Percentiles rank a stretch among this genome's conserved stretches.
These are phyloP conservation scores for Chaetomium globosum DNA, from an alignment of 2,329 filamentous ascomycete genomes.

Conservation along the genomic window DNA sequence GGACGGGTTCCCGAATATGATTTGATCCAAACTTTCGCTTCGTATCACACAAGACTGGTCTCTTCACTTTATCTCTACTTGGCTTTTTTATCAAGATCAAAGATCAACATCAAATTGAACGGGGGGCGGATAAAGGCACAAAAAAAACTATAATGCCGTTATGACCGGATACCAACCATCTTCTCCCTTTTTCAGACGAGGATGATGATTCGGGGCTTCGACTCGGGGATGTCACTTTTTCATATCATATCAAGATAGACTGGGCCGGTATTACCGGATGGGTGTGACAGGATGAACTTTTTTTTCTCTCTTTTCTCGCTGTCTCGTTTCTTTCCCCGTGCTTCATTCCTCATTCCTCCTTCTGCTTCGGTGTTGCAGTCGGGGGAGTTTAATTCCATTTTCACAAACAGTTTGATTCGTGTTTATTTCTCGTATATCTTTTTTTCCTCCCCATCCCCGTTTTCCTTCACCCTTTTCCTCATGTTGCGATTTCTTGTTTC, in stretches of 20 bases:
- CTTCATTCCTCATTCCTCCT: conserved; percentile 20
- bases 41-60: conserved; percentile 9
- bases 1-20: conserved; percentile 52
- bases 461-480: background rate
- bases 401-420: conserved; percentile 10
- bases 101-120: conserved; percentile 1
- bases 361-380: conserved; percentile 19
- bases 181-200: conserved; percentile 10
- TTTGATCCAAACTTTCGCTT: conserved; percentile 32
- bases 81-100: background rate
- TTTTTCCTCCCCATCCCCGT: conserved; percentile 8
- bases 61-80: background rate
- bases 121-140: background rate
- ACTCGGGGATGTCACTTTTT: background rate
- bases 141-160: conserved; percentile 21
- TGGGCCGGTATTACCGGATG: background rate
- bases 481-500: background rate
- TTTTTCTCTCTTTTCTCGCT: conserved; percentile 4
- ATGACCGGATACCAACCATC: conserved; percentile 22
- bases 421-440: conserved; percentile 3
- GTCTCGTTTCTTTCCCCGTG: conserved; percentile 13
- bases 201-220: conserved; percentile 3
- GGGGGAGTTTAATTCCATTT: conserved; percentile 3
- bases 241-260: conserved; percentile 10
- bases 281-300: background rate